Evolutionary conservation across 148 eudicot species (phyloP).

Genomic region (Mesembryanthemum crystallinum): DNA sequence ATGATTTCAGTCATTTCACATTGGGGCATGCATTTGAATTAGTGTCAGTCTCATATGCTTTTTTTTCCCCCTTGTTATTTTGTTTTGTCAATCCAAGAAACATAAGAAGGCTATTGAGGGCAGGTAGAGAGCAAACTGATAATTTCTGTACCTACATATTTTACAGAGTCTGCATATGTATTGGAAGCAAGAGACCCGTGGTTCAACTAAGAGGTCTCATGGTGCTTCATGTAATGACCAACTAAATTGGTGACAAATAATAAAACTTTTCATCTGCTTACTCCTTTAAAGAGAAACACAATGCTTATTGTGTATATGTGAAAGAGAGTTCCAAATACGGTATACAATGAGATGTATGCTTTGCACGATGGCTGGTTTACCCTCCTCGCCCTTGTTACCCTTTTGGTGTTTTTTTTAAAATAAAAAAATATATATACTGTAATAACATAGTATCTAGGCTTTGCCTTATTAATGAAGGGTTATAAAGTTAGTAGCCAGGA

Average conservation of each 20-base stretch:
- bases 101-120: neutral
- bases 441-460: too few species aligned
- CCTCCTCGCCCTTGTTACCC: too few species aligned
- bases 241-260: neutral
- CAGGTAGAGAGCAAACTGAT: neutral
- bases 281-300: neutral
- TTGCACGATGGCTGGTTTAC: neutral
- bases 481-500: too few species aligned
- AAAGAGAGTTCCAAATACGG: neutral
- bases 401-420: too few species aligned
- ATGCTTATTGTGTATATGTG: neutral
- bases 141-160: neutral
- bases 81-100: neutral
- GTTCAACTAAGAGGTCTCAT: neutral
- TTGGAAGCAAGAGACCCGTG: conserved; percentile 9
- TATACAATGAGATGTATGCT: neutral
- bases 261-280: neutral
- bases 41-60: neutral
- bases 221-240: conserved; percentile 12
- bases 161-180: conserved; percentile 3
- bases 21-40: neutral
- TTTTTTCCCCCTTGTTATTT: neutral
- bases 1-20: neutral
- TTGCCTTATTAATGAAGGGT: too few species aligned
- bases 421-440: too few species aligned